phyloP scores from a whole-genome alignment of 2,329 filamentous ascomycete species.

The Daldinia sp. region DNA sequence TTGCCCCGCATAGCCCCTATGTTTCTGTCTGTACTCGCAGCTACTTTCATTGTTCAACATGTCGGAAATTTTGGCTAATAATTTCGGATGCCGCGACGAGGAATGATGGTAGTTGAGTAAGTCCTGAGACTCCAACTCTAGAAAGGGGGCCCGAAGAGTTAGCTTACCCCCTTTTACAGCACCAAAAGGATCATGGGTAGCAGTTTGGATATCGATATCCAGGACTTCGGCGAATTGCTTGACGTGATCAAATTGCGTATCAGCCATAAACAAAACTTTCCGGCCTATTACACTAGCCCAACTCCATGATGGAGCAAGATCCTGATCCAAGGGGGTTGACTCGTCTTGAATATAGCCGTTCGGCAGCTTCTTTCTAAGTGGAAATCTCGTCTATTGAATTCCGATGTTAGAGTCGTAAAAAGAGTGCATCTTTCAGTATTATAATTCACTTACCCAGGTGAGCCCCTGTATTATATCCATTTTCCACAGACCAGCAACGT shows the following conservation, averaged over 20 bases:
- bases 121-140: background rate
- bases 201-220: conserved; percentile 10
- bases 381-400: background rate
- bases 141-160: conserved; percentile 16
- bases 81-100: background rate
- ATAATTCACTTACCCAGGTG: conserved; percentile 16
- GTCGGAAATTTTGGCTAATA: background rate
- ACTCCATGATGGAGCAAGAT: conserved; percentile 21
- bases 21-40: conserved; percentile 2
- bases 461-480: conserved; percentile 22
- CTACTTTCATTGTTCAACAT: background rate
- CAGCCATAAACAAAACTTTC: conserved; percentile 16
- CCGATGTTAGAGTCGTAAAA: background rate
- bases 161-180: conserved; percentile 16
- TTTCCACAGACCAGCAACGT: conserved; percentile 22
- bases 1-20: background rate
- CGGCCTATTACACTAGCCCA: conserved; percentile 21
- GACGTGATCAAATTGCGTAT: conserved; percentile 18
- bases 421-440: background rate
- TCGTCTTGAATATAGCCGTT: conserved; percentile 5
- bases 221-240: conserved; percentile 14
- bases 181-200: conserved; percentile 15
- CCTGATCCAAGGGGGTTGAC: background rate
- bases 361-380: background rate
- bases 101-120: background rate